A percentile compares a stretch with the other conserved stretches of the same genome.
Evolutionary conservation across 208 protist species (phyloP).

Genomic region (Trypanosomatidae sp.): DNA sequence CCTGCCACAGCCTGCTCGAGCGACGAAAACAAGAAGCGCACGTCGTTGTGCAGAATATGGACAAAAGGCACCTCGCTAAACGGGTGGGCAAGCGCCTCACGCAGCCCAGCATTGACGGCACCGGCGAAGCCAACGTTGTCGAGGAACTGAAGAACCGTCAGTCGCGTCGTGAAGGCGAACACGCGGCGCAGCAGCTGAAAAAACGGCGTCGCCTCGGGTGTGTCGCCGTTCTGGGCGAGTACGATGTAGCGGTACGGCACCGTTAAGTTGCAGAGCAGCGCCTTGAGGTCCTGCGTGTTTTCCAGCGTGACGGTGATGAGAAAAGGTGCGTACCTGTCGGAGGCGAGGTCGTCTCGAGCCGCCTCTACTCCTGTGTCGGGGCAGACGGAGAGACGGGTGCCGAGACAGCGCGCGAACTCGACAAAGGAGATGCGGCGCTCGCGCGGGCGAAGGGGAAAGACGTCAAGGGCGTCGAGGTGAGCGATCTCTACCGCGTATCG

Average conservation of each 20-base stretch:
- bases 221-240: conserved; percentile 30
- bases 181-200: conserved; percentile 30
- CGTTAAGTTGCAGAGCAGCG: conserved; percentile 32
- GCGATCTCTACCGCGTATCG: conserved; percentile 10
- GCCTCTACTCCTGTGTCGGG: conserved; percentile 10
- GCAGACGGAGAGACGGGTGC: conserved; percentile 16
- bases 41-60: conserved; percentile 32
- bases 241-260: conserved; percentile 30
- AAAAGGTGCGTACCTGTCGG: conserved; percentile 5
- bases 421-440: conserved; percentile 27
- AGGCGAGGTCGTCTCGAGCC: conserved; percentile 5
- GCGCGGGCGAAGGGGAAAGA: conserved; percentile 11
- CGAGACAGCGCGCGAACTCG: conserved; percentile 30
- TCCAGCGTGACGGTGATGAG: conserved; percentile 25
- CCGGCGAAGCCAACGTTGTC: conserved; percentile 30
- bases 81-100: conserved; percentile 32
- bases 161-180: conserved; percentile 40
- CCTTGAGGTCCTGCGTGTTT: conserved; percentile 35
- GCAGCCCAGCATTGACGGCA: conserved; percentile 35
- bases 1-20: conserved; percentile 5
- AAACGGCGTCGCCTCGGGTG: conserved; percentile 25
- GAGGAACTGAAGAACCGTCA: conserved; percentile 38
- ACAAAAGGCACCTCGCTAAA: conserved; percentile 39
- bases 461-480: conserved; percentile 15
- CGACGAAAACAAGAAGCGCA: conserved; percentile 15